phyloP scores from a whole-genome alignment of 2,329 filamentous ascomycete genomes.

The Lasiodiplodia gonubiensis region DNA sequence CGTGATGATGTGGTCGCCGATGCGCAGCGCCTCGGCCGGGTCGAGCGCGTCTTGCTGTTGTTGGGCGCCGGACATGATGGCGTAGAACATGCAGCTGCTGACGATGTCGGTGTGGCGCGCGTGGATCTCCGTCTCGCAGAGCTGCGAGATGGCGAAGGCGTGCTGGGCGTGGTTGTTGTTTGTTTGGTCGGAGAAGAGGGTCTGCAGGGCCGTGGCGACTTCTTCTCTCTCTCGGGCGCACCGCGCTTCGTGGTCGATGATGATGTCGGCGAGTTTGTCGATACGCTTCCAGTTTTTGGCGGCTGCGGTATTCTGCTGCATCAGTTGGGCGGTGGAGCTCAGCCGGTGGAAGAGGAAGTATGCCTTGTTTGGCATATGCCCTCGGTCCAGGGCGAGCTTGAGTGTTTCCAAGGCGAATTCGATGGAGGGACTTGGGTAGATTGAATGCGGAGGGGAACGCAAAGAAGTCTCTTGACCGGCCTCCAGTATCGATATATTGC shows the following conservation, averaged over 20 bases:
- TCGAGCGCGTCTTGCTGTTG: neutral
- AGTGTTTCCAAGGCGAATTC: neutral
- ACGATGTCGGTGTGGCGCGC: constrained; percentile 28
- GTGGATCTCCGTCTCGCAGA: constrained; percentile 27
- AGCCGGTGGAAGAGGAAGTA: constrained; percentile 7
- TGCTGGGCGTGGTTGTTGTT: neutral
- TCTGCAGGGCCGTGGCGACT: neutral
- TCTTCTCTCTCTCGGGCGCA: neutral
- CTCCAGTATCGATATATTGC: neutral
- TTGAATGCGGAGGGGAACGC: neutral
- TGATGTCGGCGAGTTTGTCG: constrained; percentile 5
- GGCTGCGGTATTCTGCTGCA: no score
- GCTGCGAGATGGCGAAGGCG: constrained; percentile 27
- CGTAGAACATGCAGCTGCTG: constrained; percentile 30
- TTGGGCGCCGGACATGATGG: constrained; percentile 28
- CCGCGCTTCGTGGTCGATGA: neutral
- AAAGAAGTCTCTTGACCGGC: neutral
- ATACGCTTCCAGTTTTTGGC: neutral
- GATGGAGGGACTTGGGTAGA: neutral
- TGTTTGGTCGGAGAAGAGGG: neutral
- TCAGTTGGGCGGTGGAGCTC: neutral
- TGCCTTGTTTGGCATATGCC: neutral
- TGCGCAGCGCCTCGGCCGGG: neutral
- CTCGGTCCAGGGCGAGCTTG: neutral
- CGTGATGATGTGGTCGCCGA: neutral